Evolutionary conservation across 2,329 filamentous ascomycete species (phyloP).

Genomic region (Tetracladium maxilliforme): DNA sequence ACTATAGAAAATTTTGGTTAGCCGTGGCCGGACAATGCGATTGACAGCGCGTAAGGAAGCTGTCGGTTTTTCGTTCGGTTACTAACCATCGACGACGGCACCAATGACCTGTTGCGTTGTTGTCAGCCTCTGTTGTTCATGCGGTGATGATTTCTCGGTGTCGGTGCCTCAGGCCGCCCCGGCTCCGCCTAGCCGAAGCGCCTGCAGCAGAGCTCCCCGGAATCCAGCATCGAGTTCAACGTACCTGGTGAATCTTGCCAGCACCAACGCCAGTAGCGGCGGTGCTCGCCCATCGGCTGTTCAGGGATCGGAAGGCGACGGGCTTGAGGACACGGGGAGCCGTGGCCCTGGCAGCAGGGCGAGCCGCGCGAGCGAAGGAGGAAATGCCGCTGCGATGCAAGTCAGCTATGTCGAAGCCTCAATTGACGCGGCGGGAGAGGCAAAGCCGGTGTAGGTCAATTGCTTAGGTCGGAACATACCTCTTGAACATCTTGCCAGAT

Average conservation of each 20-base stretch:
- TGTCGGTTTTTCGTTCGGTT: too few species aligned
- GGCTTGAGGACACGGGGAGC: slow-evolving; percentile 37
- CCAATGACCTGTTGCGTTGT: slow-evolving; percentile 98
- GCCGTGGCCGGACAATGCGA: too few species aligned
- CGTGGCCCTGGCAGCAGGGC: slow-evolving; percentile 42
- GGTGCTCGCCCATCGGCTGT: slow-evolving; percentile 47
- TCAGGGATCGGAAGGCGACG: slow-evolving; percentile 27
- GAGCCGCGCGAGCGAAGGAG: slow-evolving; percentile 41
- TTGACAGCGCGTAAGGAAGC: too few species aligned
- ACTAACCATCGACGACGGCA: slow-evolving; percentile 97
- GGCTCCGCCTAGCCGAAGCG: slow-evolving; percentile 17
- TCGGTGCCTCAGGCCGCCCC: too few species aligned
- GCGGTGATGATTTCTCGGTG: too few species aligned
- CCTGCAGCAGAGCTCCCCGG: slow-evolving; percentile 6
- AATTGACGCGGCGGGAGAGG: slow-evolving; percentile 21
- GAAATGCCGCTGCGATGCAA: slow-evolving; percentile 49
- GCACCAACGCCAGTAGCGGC: slow-evolving; percentile 39
- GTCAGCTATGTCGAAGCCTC: slow-evolving; percentile 39
- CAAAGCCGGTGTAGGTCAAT: slow-evolving; percentile 4
- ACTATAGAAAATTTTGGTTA: slow-evolving; percentile 48
- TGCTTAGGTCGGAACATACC: slow-evolving; percentile 37
- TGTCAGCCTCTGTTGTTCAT: too few species aligned
- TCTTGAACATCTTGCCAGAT: slow-evolving; percentile 73
- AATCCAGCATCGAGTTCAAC: slow-evolving; percentile 35
- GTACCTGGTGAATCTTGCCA: slow-evolving; percentile 60